Conservation (phyloP, 306 rosid species). For the Delonix regia region DNA sequence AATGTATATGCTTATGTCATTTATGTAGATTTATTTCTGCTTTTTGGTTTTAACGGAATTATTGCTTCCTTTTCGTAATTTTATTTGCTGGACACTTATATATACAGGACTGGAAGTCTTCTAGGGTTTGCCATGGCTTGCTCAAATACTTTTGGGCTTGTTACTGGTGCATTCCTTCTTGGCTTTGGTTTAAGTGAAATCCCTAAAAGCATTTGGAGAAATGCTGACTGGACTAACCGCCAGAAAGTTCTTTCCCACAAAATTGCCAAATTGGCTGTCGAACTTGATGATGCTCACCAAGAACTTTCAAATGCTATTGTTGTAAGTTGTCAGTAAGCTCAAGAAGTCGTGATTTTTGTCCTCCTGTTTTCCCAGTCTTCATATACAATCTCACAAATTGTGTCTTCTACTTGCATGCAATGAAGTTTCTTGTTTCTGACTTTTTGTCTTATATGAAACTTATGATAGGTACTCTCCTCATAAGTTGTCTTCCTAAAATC, state of each 20-base stretch:
- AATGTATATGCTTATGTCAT: not conserved
- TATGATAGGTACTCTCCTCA: not conserved
- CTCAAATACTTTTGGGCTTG: slow-evolving; percentile 97
- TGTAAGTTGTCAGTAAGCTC: slow-evolving; percentile 50
- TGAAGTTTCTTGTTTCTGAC: slow-evolving; percentile 1
- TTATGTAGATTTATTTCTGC: not conserved
- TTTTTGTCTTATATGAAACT: not conserved
- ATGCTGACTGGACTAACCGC: slow-evolving; percentile 88
- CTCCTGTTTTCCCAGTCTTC: slow-evolving; percentile 11
- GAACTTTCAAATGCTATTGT: slow-evolving; percentile 95
- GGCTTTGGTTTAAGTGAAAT: slow-evolving; percentile 98
- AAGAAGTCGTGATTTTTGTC: not conserved
- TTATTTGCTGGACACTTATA: slow-evolving; percentile 31
- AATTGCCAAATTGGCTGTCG: slow-evolving; percentile 96
- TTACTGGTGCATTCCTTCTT: slow-evolving; percentile 98
- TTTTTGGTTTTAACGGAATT: slow-evolving; percentile 22
- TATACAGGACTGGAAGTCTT: slow-evolving; percentile 70
- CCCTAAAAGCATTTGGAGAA: slow-evolving; percentile 87
- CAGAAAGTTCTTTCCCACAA: slow-evolving; percentile 96
- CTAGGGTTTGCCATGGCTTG: slow-evolving; percentile 96
- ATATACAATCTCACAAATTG: not conserved
- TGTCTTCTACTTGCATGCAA: slow-evolving; percentile 2
- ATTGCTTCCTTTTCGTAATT: slow-evolving; percentile 7
- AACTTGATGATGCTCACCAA: slow-evolving; percentile 93
- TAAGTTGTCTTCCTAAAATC: slow-evolving; percentile 12